These are phyloP conservation scores for Pyrenophora graminea DNA, from an alignment of 2,329 filamentous ascomycete species.

Conservation along the genomic window DNA sequence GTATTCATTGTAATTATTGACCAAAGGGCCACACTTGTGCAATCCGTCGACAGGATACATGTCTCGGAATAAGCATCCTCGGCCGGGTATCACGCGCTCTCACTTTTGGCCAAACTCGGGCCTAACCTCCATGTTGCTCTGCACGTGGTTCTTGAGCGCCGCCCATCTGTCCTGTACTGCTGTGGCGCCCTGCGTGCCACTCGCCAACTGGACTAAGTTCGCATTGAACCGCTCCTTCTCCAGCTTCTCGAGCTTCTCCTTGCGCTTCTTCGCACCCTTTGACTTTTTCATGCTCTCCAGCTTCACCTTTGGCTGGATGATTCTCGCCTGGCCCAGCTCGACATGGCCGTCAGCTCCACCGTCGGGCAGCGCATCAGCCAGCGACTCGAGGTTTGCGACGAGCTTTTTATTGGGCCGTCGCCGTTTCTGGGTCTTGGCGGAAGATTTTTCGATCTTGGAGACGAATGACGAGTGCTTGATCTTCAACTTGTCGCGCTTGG, in stretches of 20 bases:
- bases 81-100: neutral
- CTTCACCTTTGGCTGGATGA: slow-evolving; percentile 57
- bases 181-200: slow-evolving; percentile 12
- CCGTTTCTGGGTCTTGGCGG: slow-evolving; percentile 62
- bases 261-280: slow-evolving; percentile 79
- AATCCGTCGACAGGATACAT: too few species aligned
- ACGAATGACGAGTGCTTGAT: slow-evolving; percentile 83
- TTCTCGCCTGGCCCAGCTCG: slow-evolving; percentile 60
- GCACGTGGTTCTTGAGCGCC: slow-evolving; percentile 80
- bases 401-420: slow-evolving; percentile 77
- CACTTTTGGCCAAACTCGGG: slow-evolving; percentile 63
- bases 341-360: slow-evolving; percentile 33
- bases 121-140: slow-evolving; percentile 86
- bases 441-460: slow-evolving; percentile 70
- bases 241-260: slow-evolving; percentile 75
- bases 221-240: slow-evolving; percentile 84
- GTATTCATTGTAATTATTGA: too few species aligned
- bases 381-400: slow-evolving; percentile 70
- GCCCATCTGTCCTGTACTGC: slow-evolving; percentile 64
- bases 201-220: slow-evolving; percentile 78
- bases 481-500: slow-evolving; percentile 80
- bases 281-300: slow-evolving; percentile 63
- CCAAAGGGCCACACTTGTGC: too few species aligned
- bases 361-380: slow-evolving; percentile 80
- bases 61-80: too few species aligned